Evolutionary conservation across 2,329 filamentous ascomycete species (phyloP).

Genomic region (Ophiostoma perfectum): DNA sequence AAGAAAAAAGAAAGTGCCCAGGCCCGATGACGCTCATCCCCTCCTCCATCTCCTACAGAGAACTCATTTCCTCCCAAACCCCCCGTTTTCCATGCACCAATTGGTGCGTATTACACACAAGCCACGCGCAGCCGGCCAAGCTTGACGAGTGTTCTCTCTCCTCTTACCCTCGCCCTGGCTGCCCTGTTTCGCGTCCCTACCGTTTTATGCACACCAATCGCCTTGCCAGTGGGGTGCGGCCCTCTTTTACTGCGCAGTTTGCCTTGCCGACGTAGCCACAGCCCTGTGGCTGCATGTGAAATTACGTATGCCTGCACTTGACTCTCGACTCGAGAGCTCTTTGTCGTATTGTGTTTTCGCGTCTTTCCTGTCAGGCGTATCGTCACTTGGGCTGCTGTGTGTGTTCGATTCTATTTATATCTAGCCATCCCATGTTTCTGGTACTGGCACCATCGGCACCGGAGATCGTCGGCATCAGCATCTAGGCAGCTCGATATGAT

Average conservation of each 20-base stretch:
- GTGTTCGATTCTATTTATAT: conserved; percentile 1
- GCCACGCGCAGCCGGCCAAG: too few relatives aligned
- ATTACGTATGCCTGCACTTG: conserved; percentile 7
- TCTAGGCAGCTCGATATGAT: too few relatives aligned
- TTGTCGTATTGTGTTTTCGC: background rate
- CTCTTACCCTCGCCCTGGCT: background rate
- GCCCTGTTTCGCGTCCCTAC: background rate
- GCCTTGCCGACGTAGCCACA: conserved; percentile 6
- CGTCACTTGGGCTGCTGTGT: background rate
- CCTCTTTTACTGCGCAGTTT: conserved; percentile 10
- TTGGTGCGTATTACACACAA: too few relatives aligned
- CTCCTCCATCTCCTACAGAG: background rate
- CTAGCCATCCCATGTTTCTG: too few relatives aligned
- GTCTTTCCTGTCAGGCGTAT: background rate
- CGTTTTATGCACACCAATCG: background rate
- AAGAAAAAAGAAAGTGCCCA: background rate
- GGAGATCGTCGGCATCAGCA: too few relatives aligned
- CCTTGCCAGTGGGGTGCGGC: background rate
- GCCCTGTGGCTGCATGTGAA: conserved; percentile 11
- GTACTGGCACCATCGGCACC: too few relatives aligned
- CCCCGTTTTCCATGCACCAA: too few relatives aligned
- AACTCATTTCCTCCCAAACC: background rate
- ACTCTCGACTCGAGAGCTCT: background rate
- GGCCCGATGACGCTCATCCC: conserved; percentile 7
- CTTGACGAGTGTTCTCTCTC: background rate